Evolutionary conservation across 2,329 filamentous ascomycete species (phyloP), one percentile per base, ranked within the genome.

Genomic region (Exophiala alcalophila): DNA sequence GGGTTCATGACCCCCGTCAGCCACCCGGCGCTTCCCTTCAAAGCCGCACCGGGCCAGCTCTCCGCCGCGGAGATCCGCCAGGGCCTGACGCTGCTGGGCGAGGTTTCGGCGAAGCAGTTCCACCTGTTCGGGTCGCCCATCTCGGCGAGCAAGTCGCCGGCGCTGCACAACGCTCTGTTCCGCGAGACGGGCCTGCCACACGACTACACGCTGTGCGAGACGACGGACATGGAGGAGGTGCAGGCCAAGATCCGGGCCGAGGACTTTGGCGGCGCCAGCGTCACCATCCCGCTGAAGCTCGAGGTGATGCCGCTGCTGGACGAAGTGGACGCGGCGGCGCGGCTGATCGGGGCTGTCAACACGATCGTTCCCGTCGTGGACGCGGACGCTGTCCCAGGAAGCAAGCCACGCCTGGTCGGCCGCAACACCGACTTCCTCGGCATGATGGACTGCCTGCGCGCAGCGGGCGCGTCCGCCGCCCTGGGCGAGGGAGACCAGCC

Each of bases 351-450:
- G 15, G 92, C 92, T 3, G 84, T 97, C 52, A 98, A 98, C 69
- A 98, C 92, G 12, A 84, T 98, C 58, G 79, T 95, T 19, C 82
- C 85, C 0, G 60, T 78, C 3, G 50, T 46, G 4, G 54, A 47
- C 30, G n/a, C 42, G 4, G 29, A 27, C 54, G 10, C 66, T 34
- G n/a, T n/a, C n/a, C n/a, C n/a, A n/a, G n/a, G n/a, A n/a, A 54
- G 65, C 55, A 54, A 69, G 52, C 29, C 56, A 8, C 76, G 72
- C 3, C 77, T 97, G 3, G 64, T 86, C 11, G 92, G 92, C 29
- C 86, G 90, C 62, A 98, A 98, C 66, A 98, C 92, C 9, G 92
- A 98, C 69, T 98, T 89, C 84, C 77, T 81, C 59, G 92, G 92
- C 50, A 98, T 98, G 81, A 80, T 85, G 2, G 79, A 84, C 55